Evolutionary conservation across 768 basidiomycete genomes (phyloP), one percentile per base, ranked within the genome.

Genomic region (Scleroderma citrinum): DNA sequence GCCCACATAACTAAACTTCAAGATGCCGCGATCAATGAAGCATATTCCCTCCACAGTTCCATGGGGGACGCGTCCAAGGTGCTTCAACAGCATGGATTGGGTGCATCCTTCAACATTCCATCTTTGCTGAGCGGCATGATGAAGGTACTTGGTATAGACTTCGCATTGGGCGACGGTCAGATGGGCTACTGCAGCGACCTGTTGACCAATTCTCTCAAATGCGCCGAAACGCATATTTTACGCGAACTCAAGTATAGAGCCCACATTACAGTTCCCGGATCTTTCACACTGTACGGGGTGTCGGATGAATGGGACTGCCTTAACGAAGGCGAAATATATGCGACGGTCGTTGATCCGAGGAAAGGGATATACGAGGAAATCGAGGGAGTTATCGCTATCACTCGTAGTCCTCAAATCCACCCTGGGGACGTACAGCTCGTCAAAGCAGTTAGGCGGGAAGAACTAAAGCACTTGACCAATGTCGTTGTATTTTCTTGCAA

Each of bases 341-440:
- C 77, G 36, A 69, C 68, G 23, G 61, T 69, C 1, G 45, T 54
- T 6, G 70, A 72, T 47, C 66, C 68, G 20, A 64, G 62, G 42
- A 65, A 30, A 1, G 51, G 51, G 23, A 0, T 64, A 20, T 55
- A 65, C 26, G 0, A 59, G 20, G 50, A 58, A 32, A 64, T 75
- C 29, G 60, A 60, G 7, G 77, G 76, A 1, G 26, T 45, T 3
- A 63, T 77, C 1, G 62, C 72, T n/a, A 70, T 78, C 45, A 76
- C 76, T 16, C 64, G 77, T 3, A 74, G 72, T n/a, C 78, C 78
- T 12, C 71, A 76, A 42, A 76, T 78, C 46, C 78, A 80, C 47
- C 77, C 77, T 5, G 77, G 77, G 1, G 74, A 76, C 47, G 54
- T 72, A 16, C 70, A 72, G 47, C 54, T 64, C 3, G 76, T 74